These are phyloP conservation scores for Tripterygium wilfordii DNA, from an alignment of 177 flowering plant genomes.

Conservation along the genomic window DNA sequence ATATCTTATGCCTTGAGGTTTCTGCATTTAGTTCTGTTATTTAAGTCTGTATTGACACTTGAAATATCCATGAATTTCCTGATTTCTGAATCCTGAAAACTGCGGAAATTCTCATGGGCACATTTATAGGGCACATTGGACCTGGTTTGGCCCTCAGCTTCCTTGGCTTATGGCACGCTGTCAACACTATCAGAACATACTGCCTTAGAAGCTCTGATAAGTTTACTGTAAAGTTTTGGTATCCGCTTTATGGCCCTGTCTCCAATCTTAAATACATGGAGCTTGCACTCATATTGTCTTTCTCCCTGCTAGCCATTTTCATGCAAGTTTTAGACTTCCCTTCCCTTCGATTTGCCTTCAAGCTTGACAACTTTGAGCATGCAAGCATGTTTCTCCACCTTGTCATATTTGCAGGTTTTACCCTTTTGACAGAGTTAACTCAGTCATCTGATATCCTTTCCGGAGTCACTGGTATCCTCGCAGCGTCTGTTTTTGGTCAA, in stretches of 20 bases:
- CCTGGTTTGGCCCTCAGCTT: constrained; percentile 61
- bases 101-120: constrained; percentile 50
- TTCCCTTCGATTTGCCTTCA: constrained; percentile 33
- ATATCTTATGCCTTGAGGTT: too few species aligned
- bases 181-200: constrained; percentile 45
- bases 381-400: constrained; percentile 78
- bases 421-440: constrained; percentile 41
- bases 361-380: constrained; percentile 55
- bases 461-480: constrained; percentile 51
- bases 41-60: neutral
- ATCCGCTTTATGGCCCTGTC: constrained; percentile 33
- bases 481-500: constrained; percentile 63
- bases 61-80: neutral
- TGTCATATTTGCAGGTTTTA: constrained; percentile 52
- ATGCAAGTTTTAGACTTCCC: constrained; percentile 56
- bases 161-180: constrained; percentile 71
- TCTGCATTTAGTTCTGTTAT: too few species aligned
- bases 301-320: constrained; percentile 46
- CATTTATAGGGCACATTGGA: constrained; percentile 54
- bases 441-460: constrained; percentile 24
- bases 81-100: too few species aligned
- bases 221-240: constrained; percentile 50
- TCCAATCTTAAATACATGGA: constrained; percentile 42
- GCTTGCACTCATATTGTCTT: constrained; percentile 43
- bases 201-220: constrained; percentile 30